Evolutionary conservation across 495 filamentous ascomycete species (phyloP).

Genomic region (Aspergillus biplanus): DNA sequence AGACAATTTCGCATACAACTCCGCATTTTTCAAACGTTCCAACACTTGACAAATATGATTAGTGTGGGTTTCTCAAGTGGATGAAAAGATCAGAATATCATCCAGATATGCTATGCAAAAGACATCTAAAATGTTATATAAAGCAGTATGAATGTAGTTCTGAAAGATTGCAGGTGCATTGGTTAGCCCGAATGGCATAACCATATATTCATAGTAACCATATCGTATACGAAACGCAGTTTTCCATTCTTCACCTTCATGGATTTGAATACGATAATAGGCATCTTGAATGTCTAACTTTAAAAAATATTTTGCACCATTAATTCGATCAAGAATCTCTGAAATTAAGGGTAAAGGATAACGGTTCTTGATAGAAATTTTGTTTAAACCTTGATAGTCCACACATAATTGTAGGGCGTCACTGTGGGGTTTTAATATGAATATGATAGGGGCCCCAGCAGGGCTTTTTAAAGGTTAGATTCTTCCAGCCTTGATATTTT

Average conservation of each 20-base stretch:
- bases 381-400: too few relatives aligned
- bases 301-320: neutral
- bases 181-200: neutral
- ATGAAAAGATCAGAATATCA: neutral
- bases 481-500: too few relatives aligned
- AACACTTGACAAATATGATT: neutral
- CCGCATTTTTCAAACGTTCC: neutral
- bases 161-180: conserved; percentile 3
- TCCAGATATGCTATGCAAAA: neutral
- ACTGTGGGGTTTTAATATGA: too few relatives aligned
- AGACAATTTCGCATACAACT: neutral
- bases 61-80: neutral
- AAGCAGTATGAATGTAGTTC: neutral
- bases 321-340: neutral
- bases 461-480: too few relatives aligned
- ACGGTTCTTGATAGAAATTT: too few relatives aligned
- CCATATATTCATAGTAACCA: conserved; percentile 11
- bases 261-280: neutral
- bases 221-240: conserved; percentile 1
- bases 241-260: neutral
- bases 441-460: too few relatives aligned
- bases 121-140: conserved; percentile 8
- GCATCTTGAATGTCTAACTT: neutral
- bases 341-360: too few relatives aligned
- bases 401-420: too few relatives aligned